A percentile compares a stretch with the other conserved stretches of the same genome.
phyloP scores from a whole-genome alignment of 2,329 filamentous ascomycete species.

The Talaromyces atroroseus region DNA sequence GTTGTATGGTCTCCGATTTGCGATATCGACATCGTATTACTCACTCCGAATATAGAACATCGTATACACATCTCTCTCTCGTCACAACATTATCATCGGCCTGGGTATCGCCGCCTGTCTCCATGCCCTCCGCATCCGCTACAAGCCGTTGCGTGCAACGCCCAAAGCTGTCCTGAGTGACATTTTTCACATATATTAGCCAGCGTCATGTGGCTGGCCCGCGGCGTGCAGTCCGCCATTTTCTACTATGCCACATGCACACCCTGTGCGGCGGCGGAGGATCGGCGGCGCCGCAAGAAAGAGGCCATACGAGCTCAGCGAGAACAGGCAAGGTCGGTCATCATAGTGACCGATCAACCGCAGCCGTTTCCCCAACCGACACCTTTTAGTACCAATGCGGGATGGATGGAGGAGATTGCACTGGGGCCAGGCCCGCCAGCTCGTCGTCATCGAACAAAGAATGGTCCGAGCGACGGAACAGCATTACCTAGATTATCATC shows the following conservation, averaged over 20 bases:
- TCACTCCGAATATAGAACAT: not conserved
- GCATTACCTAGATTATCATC: conserved; percentile 20
- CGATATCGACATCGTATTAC: not conserved
- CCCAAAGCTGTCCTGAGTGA: conserved; percentile 8
- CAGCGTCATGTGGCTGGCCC: conserved; percentile 41
- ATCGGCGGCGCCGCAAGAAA: conserved; percentile 64
- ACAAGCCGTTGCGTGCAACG: conserved; percentile 14
- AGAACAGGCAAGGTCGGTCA: conserved; percentile 59
- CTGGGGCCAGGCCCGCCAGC: conserved; percentile 71
- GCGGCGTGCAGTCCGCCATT: conserved; percentile 46
- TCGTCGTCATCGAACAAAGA: conserved; percentile 51
- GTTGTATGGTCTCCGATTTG: not conserved
- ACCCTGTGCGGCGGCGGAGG: conserved; percentile 63
- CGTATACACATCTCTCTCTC: not conserved
- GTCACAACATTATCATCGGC: not conserved
- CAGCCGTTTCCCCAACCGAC: conserved; percentile 68
- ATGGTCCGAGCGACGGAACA: conserved; percentile 56
- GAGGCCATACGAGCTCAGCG: conserved; percentile 64
- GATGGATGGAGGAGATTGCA: conserved; percentile 81
- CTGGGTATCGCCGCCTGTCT: conserved; percentile 9
- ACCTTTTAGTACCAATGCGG: conserved; percentile 79
- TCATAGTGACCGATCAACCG: conserved; percentile 58
- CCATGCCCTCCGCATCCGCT: conserved; percentile 11
- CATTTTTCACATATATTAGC: not conserved
- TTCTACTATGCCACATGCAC: conserved; percentile 48